Percentiles rank a stretch among this genome's conserved stretches.
Conservation (phyloP, 805 yeast genomes). For the Blastobotrys peoriensis region DNA sequence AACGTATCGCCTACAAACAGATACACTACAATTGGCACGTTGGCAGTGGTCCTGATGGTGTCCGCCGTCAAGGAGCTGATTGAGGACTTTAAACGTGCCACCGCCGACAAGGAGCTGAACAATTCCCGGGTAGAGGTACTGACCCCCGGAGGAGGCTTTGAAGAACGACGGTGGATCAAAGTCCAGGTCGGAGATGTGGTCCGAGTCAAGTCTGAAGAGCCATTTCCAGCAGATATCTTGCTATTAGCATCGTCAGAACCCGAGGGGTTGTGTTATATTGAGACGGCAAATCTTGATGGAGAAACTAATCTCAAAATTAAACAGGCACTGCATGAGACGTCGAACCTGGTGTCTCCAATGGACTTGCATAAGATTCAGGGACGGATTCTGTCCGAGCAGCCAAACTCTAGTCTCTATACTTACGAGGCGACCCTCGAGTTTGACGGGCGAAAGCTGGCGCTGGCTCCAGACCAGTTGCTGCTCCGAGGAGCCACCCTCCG, state of each 20-base stretch:
- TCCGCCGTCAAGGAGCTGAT: slow-evolving; percentile 88
- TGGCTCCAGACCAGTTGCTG: slow-evolving; percentile 85
- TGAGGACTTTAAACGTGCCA: slow-evolving; percentile 85
- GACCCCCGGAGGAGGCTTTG: slow-evolving; percentile 54
- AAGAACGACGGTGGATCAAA: slow-evolving; percentile 71
- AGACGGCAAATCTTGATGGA: slow-evolving; percentile 96
- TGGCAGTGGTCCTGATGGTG: slow-evolving; percentile 74
- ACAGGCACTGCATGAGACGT: slow-evolving; percentile 77
- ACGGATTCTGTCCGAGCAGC: slow-evolving; percentile 74
- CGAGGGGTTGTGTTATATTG: slow-evolving; percentile 94
- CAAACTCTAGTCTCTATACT: slow-evolving; percentile 89
- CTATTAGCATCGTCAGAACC: slow-evolving; percentile 92
- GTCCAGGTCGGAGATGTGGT: slow-evolving; percentile 90
- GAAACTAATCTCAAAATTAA: slow-evolving; percentile 95
- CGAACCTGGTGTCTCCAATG: slow-evolving; percentile 59
- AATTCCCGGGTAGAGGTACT: slow-evolving; percentile 67
- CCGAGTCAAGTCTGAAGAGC: slow-evolving; percentile 75
- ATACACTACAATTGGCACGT: slow-evolving; percentile 90
- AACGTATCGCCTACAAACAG: slow-evolving; percentile 93
- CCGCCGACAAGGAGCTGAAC: slow-evolving; percentile 85
- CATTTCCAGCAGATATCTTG: slow-evolving; percentile 89
- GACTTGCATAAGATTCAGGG: slow-evolving; percentile 52
- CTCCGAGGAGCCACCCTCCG: slow-evolving; percentile 93
- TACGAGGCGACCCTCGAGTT: slow-evolving; percentile 81
- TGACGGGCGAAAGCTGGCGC: slow-evolving; percentile 42